phyloP scores from a whole-genome alignment of 768 basidiomycete species.

The Pseudohyphozyma bogoriensis region DNA sequence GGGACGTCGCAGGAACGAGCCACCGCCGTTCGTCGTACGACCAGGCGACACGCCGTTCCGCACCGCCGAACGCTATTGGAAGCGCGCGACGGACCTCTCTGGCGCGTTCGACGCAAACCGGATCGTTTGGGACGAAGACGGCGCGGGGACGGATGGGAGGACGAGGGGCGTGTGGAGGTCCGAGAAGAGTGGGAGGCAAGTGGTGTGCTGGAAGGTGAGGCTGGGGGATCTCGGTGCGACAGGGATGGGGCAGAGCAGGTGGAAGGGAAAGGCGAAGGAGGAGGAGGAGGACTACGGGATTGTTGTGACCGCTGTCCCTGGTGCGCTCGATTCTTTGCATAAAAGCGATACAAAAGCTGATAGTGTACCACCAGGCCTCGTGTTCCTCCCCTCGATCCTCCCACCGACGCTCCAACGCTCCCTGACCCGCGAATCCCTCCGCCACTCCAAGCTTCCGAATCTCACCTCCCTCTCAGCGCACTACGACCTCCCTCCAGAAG shows the following conservation, averaged over 20 bases:
- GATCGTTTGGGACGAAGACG: neutral
- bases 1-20: neutral
- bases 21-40: neutral
- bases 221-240: constrained; percentile 4
- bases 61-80: constrained; percentile 18
- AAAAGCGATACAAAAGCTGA: neutral
- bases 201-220: constrained; percentile 7
- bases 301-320: constrained; percentile 18
- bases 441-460: constrained; percentile 63
- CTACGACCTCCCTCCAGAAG: constrained; percentile 61
- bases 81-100: constrained; percentile 1
- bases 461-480: constrained; percentile 84
- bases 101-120: neutral
- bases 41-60: constrained; percentile 10
- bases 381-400: constrained; percentile 69
- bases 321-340: neutral
- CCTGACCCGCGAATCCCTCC: constrained; percentile 62
- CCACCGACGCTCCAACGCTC: constrained; percentile 53
- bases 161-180: constrained; percentile 3
- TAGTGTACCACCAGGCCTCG: constrained; percentile 53
- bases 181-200: neutral
- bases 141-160: neutral
- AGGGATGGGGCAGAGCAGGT: constrained; percentile 15
- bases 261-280: constrained; percentile 21
- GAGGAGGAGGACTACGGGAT: constrained; percentile 13